Percentiles rank a stretch among this genome's conserved stretches.
phyloP scores from a whole-genome alignment of 2,329 filamentous ascomycete genomes.

The Ophiostoma pallidulum region DNA sequence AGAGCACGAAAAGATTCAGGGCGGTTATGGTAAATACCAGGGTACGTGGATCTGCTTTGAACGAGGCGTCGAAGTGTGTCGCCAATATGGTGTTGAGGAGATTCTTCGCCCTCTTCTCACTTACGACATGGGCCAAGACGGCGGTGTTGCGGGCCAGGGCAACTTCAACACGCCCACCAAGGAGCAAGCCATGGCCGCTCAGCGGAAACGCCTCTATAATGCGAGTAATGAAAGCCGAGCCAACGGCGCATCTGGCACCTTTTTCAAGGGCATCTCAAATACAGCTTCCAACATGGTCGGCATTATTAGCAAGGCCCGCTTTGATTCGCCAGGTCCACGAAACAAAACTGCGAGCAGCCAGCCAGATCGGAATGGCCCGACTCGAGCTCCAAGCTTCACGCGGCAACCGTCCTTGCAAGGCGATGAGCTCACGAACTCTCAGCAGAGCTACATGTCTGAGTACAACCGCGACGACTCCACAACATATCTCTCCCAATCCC shows the following conservation, averaged over 20 bases:
- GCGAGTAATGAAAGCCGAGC: conserved; percentile 57
- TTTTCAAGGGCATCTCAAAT: conserved; percentile 93
- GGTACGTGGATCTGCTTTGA: conserved; percentile 97
- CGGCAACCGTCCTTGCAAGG: conserved; percentile 65
- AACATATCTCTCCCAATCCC: conserved; percentile 49
- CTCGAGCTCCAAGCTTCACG: conserved; percentile 59
- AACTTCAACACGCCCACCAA: conserved; percentile 92
- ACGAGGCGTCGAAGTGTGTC: conserved; percentile 83
- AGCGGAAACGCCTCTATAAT: conserved; percentile 86
- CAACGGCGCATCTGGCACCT: conserved; percentile 67
- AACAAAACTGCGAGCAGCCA: conserved; percentile 28
- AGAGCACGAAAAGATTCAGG: conserved; percentile 97
- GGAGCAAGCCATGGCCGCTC: conserved; percentile 95
- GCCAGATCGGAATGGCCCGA: conserved; percentile 41
- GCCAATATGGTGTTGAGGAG: conserved; percentile 69
- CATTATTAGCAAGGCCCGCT: conserved; percentile 90
- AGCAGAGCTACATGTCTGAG: conserved; percentile 74
- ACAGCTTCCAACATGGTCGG: conserved; percentile 89
- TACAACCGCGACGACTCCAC: conserved; percentile 66
- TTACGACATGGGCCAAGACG: conserved; percentile 71
- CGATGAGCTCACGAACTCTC: conserved; percentile 65
- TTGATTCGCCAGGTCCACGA: conserved; percentile 75
- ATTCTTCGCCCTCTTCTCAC: conserved; percentile 64
- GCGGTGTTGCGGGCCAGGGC: conserved; percentile 60
- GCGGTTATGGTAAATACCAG: conserved; percentile 97